These are phyloP conservation scores for Jackrogersella minutella DNA, from an alignment of 495 filamentous ascomycete species.

Conservation along the genomic window DNA sequence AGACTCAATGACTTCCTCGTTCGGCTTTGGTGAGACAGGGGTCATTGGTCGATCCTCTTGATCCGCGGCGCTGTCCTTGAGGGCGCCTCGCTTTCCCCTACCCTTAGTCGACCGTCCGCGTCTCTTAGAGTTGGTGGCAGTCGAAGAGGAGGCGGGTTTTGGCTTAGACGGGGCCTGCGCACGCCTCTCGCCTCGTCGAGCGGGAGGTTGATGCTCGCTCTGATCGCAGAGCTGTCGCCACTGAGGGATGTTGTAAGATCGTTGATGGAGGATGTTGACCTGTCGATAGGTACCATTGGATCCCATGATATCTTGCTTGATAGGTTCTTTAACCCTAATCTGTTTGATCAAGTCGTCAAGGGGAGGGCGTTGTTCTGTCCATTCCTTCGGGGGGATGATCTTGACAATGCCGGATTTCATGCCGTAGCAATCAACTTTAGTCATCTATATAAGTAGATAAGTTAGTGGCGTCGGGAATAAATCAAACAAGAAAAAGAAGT, in stretches of 20 bases:
- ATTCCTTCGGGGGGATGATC: slow-evolving; percentile 92
- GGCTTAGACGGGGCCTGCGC: slow-evolving; percentile 64
- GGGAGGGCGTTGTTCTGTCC: slow-evolving; percentile 78
- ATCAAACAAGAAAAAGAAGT: slow-evolving; percentile 9
- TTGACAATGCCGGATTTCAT: slow-evolving; percentile 98
- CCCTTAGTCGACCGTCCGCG: slow-evolving; percentile 54
- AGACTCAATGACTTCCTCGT: slow-evolving; percentile 55
- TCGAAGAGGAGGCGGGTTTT: slow-evolving; percentile 40
- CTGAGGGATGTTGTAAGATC: slow-evolving; percentile 94
- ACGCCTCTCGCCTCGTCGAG: slow-evolving; percentile 90
- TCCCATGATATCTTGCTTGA: slow-evolving; percentile 96
- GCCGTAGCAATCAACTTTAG: slow-evolving; percentile 89
- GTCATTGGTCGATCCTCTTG: slow-evolving; percentile 62
- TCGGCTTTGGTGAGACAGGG: slow-evolving; percentile 59
- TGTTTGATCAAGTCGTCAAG: slow-evolving; percentile 88
- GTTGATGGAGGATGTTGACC: slow-evolving; percentile 92
- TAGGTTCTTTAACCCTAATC: slow-evolving; percentile 93
- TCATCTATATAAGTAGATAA: slow-evolving; percentile 57
- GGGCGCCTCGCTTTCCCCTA: slow-evolving; percentile 35
- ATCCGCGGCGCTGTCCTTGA: slow-evolving; percentile 44
- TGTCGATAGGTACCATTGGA: slow-evolving; percentile 93
- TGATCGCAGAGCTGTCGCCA: slow-evolving; percentile 93
- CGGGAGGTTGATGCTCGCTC: slow-evolving; percentile 93
- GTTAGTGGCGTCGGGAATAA: slow-evolving; percentile 16
- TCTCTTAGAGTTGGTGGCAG: slow-evolving; percentile 33